Percentiles rank a stretch among this genome's conserved stretches.
Evolutionary conservation across 352 stramenopile species (phyloP).

Genomic region (Globisporangium megalacanthum): DNA sequence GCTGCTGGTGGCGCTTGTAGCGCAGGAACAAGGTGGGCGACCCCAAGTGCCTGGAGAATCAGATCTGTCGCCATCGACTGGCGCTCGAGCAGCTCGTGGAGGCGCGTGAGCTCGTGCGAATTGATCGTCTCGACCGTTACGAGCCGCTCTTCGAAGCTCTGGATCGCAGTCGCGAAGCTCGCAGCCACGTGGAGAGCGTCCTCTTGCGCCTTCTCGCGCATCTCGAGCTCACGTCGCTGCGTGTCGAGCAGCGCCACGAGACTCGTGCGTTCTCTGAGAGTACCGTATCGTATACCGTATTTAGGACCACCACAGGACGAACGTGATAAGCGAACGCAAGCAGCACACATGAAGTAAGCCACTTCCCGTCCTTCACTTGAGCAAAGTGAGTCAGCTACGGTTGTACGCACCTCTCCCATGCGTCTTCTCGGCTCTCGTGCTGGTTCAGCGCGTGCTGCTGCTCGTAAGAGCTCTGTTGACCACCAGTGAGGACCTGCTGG

Average conservation of each 20-base stretch:
- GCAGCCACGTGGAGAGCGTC: constrained; percentile 49
- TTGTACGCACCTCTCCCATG: constrained; percentile 32
- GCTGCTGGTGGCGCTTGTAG: background rate
- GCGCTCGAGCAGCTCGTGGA: constrained; percentile 35
- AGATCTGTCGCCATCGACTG: constrained; percentile 42
- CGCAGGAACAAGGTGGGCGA: constrained; percentile 12
- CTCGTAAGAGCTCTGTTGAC: background rate
- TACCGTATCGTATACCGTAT: too few species aligned
- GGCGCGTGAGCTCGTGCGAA: constrained; percentile 32
- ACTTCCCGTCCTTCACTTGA: too few species aligned
- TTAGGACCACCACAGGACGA: too few species aligned
- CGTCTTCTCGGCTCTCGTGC: constrained; percentile 20
- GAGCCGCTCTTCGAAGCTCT: constrained; percentile 55
- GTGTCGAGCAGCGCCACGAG: constrained; percentile 57
- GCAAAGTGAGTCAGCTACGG: background rate
- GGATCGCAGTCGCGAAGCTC: constrained; percentile 43
- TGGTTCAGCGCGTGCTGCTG: constrained; percentile 9
- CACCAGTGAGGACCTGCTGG: too few species aligned
- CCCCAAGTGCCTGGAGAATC: constrained; percentile 46
- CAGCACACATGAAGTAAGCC: too few species aligned
- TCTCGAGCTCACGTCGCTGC: constrained; percentile 50
- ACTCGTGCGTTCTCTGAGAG: constrained; percentile 50
- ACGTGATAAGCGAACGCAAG: too few species aligned
- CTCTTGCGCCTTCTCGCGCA: constrained; percentile 43
- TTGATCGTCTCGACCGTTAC: constrained; percentile 38